Conservation (phyloP, 371 early-diverging fungal genomes). For the Mucor racemosus region DNA sequence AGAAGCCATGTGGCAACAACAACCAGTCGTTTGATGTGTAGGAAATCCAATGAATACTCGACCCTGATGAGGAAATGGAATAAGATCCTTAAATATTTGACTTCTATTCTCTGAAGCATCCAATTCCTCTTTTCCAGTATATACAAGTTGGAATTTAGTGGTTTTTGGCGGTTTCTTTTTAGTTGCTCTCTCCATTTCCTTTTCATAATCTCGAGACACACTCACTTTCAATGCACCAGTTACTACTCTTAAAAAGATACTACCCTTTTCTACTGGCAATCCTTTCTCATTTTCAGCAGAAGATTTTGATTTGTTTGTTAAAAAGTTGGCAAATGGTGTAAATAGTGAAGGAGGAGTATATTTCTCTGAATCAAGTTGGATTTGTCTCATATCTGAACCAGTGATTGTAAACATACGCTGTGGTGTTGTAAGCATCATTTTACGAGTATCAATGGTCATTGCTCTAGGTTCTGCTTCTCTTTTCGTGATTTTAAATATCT, state of each 20-base stretch:
- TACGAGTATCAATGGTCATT: constrained; percentile 57
- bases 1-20: constrained; percentile 80
- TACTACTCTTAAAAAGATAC: constrained; percentile 78
- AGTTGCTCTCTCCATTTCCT: constrained; percentile 90
- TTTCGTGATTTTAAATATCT: constrained; percentile 67
- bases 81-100: constrained; percentile 72
- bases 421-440: constrained; percentile 63
- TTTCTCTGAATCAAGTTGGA: constrained; percentile 77
- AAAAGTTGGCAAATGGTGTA: constrained; percentile 30
- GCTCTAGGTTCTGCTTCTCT: constrained; percentile 66
- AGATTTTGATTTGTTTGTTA: constrained; percentile 21
- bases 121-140: constrained; percentile 76
- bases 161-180: constrained; percentile 86
- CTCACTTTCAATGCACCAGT: constrained; percentile 64
- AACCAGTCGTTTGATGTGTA: constrained; percentile 92
- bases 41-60: constrained; percentile 90
- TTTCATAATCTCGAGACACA: constrained; percentile 58
- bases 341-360: constrained; percentile 43
- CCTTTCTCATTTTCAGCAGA: constrained; percentile 20
- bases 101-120: constrained; percentile 67
- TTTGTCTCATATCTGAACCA: constrained; percentile 60
- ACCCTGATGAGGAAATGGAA: constrained; percentile 81
- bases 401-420: constrained; percentile 72
- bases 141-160: constrained; percentile 76
- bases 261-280: constrained; percentile 51